Percentiles rank a stretch among this genome's conserved stretches.
Conservation (phyloP, 2,329 filamentous ascomycete species). For the Aspergillus aculeatus region DNA sequence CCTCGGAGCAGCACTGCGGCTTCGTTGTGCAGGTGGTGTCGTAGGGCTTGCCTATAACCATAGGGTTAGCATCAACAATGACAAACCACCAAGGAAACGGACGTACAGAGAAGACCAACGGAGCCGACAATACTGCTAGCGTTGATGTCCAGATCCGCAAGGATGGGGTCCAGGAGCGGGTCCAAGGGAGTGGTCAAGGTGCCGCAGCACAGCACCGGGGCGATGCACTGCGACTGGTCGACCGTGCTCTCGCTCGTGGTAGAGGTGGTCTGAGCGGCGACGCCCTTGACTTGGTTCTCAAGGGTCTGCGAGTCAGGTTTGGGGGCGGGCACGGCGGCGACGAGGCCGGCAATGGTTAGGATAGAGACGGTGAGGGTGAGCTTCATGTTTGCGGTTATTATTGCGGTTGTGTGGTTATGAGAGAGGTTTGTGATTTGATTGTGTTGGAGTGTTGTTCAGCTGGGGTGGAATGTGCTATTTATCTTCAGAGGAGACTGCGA, state of each 20-base stretch:
- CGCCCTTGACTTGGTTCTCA: conserved; percentile 17
- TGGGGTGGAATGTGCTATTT: not conserved
- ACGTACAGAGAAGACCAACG: conserved; percentile 29
- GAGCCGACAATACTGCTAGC: conserved; percentile 27
- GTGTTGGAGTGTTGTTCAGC: not conserved
- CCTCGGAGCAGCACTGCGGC: conserved; percentile 33
- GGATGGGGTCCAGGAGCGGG: conserved; percentile 26
- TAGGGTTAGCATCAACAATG: not conserved
- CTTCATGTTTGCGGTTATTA: conserved; percentile 22
- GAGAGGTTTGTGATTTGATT: not conserved
- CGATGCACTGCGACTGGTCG: conserved; percentile 18
- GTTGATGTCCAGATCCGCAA: conserved; percentile 24
- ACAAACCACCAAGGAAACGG: not conserved
- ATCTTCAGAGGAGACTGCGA: not conserved
- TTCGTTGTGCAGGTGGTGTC: conserved; percentile 18
- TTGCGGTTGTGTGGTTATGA: no score
- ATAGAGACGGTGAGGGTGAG: conserved; percentile 28
- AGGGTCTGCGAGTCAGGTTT: conserved; percentile 15
- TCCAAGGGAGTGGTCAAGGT: conserved; percentile 30
- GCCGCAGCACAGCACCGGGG: conserved; percentile 28
- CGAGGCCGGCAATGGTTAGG: conserved; percentile 31
- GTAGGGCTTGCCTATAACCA: conserved; percentile 25
- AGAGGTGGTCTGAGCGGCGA: conserved; percentile 13
- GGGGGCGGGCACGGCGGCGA: conserved; percentile 25
- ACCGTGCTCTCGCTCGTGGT: conserved; percentile 11